Conservation (phyloP, 2,329 filamentous ascomycete species). For the Metarhizium guizhouense region DNA sequence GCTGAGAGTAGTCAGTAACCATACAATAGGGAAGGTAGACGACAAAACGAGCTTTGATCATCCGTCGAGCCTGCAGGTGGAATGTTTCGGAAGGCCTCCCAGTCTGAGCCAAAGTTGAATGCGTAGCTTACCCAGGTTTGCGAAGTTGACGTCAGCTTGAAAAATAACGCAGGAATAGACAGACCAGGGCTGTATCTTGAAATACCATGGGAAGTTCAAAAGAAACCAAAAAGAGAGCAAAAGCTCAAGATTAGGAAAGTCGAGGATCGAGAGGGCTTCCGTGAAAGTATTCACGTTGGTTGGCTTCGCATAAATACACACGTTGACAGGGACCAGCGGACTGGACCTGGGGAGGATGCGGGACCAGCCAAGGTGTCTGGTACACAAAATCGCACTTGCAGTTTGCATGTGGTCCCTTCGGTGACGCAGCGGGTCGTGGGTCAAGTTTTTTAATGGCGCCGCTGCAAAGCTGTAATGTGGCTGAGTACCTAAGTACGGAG, state of each 20-base stretch:
- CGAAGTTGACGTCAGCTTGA: background rate
- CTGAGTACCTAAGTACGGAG: background rate
- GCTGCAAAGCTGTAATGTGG: background rate
- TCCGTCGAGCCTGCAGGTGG: background rate
- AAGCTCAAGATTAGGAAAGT: background rate
- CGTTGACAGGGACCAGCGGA: background rate
- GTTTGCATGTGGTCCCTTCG: conserved; percentile 12
- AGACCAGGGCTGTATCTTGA: too few relatives aligned
- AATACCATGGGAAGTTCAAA: background rate
- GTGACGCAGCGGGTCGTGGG: conserved; percentile 12
- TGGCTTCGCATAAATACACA: background rate
- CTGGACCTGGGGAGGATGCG: background rate
- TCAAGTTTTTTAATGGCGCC: background rate
- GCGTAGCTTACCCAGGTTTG: background rate
- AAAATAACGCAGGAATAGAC: background rate
- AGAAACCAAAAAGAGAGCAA: background rate
- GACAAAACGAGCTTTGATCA: background rate
- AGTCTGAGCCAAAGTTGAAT: background rate
- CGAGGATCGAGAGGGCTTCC: background rate
- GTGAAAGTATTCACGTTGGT: background rate
- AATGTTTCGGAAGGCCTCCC: background rate
- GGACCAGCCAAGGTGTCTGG: background rate
- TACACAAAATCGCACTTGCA: background rate
- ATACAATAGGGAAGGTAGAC: background rate
- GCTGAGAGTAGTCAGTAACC: background rate